phyloP scores from a whole-genome alignment of 352 stramenopile species.

The Pythium periplocum region DNA sequence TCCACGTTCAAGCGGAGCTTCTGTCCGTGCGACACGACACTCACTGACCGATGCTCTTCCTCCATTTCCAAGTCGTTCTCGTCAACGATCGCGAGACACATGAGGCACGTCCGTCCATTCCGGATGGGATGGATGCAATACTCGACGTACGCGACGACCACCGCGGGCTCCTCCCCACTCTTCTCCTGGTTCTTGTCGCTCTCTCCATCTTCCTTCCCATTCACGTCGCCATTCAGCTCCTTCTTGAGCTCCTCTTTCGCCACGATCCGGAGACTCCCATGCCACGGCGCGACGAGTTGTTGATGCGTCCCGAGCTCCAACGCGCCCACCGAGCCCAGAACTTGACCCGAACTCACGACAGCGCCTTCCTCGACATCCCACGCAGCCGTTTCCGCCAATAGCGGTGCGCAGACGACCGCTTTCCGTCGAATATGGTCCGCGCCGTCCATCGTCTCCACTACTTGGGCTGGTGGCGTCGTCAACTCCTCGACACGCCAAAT shows the following conservation, averaged over 20 bases:
- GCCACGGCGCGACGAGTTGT: constrained; percentile 79
- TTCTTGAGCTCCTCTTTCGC: constrained; percentile 14
- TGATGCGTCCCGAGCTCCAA: constrained; percentile 58
- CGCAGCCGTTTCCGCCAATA: constrained; percentile 29
- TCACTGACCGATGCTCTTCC: constrained; percentile 48
- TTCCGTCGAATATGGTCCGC: constrained; percentile 59
- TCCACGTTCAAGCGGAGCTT: constrained; percentile 94
- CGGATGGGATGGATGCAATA: constrained; percentile 77
- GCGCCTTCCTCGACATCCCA: constrained; percentile 45
- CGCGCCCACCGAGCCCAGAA: constrained; percentile 40
- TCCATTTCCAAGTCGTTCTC: constrained; percentile 63
- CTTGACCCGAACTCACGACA: constrained; percentile 51
- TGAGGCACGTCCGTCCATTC: constrained; percentile 73
- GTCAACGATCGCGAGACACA: constrained; percentile 70
- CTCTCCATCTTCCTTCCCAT: constrained; percentile 10
- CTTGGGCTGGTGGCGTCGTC: too few species aligned
- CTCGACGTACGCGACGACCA: constrained; percentile 53
- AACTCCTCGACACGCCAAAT: too few species aligned
- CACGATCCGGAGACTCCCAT: constrained; percentile 74
- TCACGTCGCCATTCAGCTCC: constrained; percentile 6
- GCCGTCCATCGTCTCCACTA: constrained; percentile 9
- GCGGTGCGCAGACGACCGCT: constrained; percentile 29
- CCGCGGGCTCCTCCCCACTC: constrained; percentile 1
- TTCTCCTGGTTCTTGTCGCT: constrained; percentile 4
- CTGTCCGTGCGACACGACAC: constrained; percentile 82